Evolutionary conservation across 768 basidiomycete species (phyloP).

Genomic region (Suillus tomentosus): DNA sequence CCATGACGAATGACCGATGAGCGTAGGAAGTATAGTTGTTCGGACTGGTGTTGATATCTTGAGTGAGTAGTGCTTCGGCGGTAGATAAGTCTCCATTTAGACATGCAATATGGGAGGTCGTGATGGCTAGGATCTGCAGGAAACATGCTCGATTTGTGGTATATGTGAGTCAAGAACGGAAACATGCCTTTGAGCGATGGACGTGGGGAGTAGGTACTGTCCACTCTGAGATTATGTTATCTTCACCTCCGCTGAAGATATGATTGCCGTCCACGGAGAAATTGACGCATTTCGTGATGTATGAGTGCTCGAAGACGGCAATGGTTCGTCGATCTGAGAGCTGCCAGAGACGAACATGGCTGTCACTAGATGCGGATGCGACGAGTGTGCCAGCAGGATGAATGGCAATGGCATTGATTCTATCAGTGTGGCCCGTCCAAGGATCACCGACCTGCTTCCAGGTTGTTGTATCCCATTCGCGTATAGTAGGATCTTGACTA

Average conservation of each 20-base stretch:
- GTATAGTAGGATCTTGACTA: neutral
- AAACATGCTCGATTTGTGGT: no score
- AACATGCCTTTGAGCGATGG: no score
- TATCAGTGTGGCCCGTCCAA: neutral
- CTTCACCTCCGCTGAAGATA: neutral
- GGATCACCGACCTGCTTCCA: neutral
- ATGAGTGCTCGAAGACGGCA: neutral
- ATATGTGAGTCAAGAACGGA: no score
- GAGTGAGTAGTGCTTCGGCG: no score
- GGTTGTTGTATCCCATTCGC: neutral
- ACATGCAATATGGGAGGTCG: no score
- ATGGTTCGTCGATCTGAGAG: neutral
- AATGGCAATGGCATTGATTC: neutral
- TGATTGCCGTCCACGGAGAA: neutral
- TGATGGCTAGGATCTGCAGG: no score
- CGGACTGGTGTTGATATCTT: no score
- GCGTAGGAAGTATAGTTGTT: no score
- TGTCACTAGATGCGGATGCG: neutral
- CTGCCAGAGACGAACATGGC: neutral
- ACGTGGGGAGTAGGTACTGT: neutral
- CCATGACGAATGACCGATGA: no score
- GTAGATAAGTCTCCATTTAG: no score
- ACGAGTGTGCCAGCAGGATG: neutral
- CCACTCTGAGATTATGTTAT: neutral
- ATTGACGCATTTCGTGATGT: neutral